Evolutionary conservation across 2,329 filamentous ascomycete species (phyloP).

Genomic region (Lecanicillium sp.): DNA sequence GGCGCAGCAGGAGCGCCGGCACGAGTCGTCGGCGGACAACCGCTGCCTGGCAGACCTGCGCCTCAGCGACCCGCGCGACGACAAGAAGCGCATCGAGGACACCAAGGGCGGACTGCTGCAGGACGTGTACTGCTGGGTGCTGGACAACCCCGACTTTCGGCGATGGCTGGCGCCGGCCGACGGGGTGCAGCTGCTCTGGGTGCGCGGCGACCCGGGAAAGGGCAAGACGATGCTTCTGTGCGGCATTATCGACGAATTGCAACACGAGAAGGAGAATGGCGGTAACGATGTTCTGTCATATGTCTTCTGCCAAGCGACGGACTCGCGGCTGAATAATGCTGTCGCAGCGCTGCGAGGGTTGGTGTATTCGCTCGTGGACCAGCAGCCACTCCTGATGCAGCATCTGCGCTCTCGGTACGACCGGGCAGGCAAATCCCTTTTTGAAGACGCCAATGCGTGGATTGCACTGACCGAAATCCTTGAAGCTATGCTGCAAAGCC

Average conservation of each 20-base stretch:
- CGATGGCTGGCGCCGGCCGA: constrained; percentile 12
- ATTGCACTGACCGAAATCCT: constrained; percentile 29
- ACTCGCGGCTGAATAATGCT: constrained; percentile 32
- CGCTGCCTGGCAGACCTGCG: constrained; percentile 21
- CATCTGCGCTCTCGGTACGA: constrained; percentile 23
- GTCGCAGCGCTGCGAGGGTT: constrained; percentile 37
- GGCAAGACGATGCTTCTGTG: constrained; percentile 40
- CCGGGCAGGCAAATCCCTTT: constrained; percentile 24
- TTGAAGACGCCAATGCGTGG: constrained; percentile 34
- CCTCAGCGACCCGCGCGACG: constrained; percentile 25
- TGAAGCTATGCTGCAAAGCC: constrained; percentile 32
- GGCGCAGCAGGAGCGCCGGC: constrained; percentile 15
- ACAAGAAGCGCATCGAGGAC: constrained; percentile 31
- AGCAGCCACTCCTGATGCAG: constrained; percentile 25
- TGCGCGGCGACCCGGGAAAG: constrained; percentile 34
- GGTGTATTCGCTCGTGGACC: constrained; percentile 32
- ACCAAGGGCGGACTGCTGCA: constrained; percentile 28
- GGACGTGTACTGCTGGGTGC: constrained; percentile 31
- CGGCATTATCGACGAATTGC: constrained; percentile 32
- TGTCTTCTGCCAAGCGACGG: constrained; percentile 40
- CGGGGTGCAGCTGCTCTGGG: constrained; percentile 29
- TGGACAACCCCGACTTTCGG: constrained; percentile 22
- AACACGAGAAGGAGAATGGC: neutral
- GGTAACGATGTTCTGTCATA: constrained; percentile 22
- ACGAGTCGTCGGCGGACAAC: constrained; percentile 16